Conservation (phyloP, 1,139 yeast genomes). For the Geotrichum candidum region DNA sequence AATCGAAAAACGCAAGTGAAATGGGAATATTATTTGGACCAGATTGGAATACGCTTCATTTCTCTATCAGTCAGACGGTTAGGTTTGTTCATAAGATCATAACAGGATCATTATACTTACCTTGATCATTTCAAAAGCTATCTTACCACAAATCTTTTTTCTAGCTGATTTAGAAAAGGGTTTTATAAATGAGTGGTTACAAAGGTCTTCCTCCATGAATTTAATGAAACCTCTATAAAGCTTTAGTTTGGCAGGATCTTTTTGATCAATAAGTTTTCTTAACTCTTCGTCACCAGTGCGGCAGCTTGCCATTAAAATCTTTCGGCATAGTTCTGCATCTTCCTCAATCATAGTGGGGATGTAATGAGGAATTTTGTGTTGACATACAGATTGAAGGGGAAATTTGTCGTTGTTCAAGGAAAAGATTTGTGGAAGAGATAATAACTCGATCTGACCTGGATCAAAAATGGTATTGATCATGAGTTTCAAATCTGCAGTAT, state of each 20-base stretch:
- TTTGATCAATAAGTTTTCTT: slow-evolving; percentile 13
- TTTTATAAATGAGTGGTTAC: slow-evolving; percentile 8
- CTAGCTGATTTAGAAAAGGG: slow-evolving; percentile 4
- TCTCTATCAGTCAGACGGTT: slow-evolving; percentile 3
- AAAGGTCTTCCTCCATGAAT: slow-evolving; percentile 18
- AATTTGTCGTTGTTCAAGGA: slow-evolving; percentile 9
- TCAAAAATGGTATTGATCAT: slow-evolving; percentile 10
- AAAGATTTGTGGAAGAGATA: slow-evolving; percentile 17
- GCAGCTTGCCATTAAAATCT: slow-evolving; percentile 15
- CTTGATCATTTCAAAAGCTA: slow-evolving; percentile 19
- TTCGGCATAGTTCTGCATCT: slow-evolving; percentile 15
- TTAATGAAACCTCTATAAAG: slow-evolving; percentile 15
- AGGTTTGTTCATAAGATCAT: not conserved
- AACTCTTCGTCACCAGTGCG: slow-evolving; percentile 12
- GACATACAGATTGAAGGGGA: slow-evolving; percentile 2
- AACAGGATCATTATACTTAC: not conserved
- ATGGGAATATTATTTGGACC: slow-evolving; percentile 16
- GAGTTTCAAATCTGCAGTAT: slow-evolving; percentile 9
- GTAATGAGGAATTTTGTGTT: slow-evolving; percentile 11
- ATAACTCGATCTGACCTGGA: slow-evolving; percentile 10
- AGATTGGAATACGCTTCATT: slow-evolving; percentile 19
- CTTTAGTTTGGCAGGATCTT: slow-evolving; percentile 16
- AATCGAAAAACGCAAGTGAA: slow-evolving; percentile 17
- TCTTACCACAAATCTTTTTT: slow-evolving; percentile 15
- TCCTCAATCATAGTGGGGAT: slow-evolving; percentile 12